Evolutionary conservation across 805 yeast species (phyloP).

Genomic region (Starmerella stellata): DNA sequence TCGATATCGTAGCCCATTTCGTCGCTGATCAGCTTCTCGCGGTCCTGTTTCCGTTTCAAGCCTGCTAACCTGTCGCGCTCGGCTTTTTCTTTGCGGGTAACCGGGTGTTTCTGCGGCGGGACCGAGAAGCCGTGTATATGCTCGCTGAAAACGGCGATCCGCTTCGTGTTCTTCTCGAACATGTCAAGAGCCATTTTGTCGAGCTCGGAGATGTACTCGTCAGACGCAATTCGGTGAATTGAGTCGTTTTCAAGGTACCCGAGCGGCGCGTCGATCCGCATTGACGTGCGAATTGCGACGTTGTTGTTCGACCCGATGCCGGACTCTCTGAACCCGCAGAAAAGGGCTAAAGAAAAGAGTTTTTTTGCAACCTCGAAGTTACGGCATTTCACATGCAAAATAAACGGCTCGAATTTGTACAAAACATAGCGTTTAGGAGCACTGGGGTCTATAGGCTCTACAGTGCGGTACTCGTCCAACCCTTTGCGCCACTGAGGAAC

Average conservation of each 20-base stretch:
- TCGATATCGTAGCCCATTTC: background rate
- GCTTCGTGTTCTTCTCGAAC: slow-evolving; percentile 45
- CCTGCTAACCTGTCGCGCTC: slow-evolving; percentile 8
- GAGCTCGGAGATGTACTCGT: slow-evolving; percentile 33
- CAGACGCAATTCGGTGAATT: slow-evolving; percentile 31
- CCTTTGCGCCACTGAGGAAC: slow-evolving; percentile 20
- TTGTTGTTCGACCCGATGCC: slow-evolving; percentile 67
- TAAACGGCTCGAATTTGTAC: slow-evolving; percentile 71
- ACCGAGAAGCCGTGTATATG: slow-evolving; percentile 1
- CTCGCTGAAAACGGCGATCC: slow-evolving; percentile 31
- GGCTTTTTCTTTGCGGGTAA: slow-evolving; percentile 29
- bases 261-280: slow-evolving; percentile 59
- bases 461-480: slow-evolving; percentile 13
- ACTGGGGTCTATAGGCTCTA: background rate
- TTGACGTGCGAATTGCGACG: slow-evolving; percentile 60
- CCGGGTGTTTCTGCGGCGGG: background rate
- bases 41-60: background rate
- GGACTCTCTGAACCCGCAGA: slow-evolving; percentile 70
- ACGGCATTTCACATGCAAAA: slow-evolving; percentile 67
- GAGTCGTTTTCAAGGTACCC: slow-evolving; percentile 32
- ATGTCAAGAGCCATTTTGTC: slow-evolving; percentile 42
- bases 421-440: slow-evolving; percentile 38
- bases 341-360: slow-evolving; percentile 55
- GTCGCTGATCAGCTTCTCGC: background rate
- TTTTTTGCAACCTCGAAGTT: slow-evolving; percentile 38